A percentile compares a stretch with the other conserved stretches of the same genome.
Conservation (phyloP, 2,329 filamentous ascomycete genomes). For the Fusarium nygamai region DNA sequence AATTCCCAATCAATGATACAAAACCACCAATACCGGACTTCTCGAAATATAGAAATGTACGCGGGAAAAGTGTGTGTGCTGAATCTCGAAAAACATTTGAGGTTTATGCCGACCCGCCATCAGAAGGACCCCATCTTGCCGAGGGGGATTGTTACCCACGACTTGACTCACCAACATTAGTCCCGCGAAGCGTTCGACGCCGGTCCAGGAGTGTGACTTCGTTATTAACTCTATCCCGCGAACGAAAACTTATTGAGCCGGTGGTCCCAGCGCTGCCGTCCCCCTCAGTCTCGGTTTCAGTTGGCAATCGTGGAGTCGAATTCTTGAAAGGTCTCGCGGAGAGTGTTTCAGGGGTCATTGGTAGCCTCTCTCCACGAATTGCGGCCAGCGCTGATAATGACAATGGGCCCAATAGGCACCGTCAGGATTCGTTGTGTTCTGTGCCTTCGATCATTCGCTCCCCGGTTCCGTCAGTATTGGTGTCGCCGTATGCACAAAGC, state of each 20-base stretch:
- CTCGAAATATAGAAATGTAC: constrained; percentile 48
- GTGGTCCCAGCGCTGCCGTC: constrained; percentile 13
- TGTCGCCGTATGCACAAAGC: constrained; percentile 29
- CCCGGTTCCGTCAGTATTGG: constrained; percentile 16
- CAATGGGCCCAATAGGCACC: constrained; percentile 15
- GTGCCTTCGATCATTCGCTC: constrained; percentile 20
- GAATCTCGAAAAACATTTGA: constrained; percentile 42
- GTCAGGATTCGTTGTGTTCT: constrained; percentile 31
- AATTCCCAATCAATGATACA: constrained; percentile 13
- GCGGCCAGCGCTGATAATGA: constrained; percentile 25
- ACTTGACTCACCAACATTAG: constrained; percentile 36
- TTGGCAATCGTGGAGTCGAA: constrained; percentile 29
- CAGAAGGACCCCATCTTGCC: constrained; percentile 23
- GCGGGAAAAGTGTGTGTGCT: constrained; percentile 50
- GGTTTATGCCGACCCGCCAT: constrained; percentile 33
- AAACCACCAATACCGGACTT: constrained; percentile 34
- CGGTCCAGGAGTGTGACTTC: constrained; percentile 44
- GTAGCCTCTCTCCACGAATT: constrained; percentile 34
- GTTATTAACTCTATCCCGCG: constrained; percentile 11
- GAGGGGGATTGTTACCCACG: constrained; percentile 38
- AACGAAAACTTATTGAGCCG: constrained; percentile 11
- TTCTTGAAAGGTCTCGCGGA: constrained; percentile 29
- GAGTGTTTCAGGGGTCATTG: constrained; percentile 34
- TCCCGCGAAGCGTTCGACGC: constrained; percentile 16
- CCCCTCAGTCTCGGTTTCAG: constrained; percentile 29